Evolutionary conservation across 352 stramenopile species (phyloP), one percentile per base, ranked within the genome.

Genomic region (Phytophthora cryptogea): DNA sequence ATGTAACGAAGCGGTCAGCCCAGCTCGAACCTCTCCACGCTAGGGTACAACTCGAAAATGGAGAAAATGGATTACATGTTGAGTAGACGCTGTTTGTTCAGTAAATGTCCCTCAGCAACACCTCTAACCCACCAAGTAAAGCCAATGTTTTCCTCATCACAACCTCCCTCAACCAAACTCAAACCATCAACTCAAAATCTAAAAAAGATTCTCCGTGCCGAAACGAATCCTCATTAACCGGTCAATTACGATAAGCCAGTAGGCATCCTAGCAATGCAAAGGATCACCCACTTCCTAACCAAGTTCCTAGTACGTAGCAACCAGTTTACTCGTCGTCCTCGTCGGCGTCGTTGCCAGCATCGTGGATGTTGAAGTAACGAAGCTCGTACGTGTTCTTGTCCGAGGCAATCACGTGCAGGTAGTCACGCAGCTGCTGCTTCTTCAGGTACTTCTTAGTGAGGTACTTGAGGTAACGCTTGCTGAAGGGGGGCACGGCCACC

Each of bases 391-490:
- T 99, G 77, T 98, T 95, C 88, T 99, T 99, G 76, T 96, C 95
- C 60, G 88, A 94, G 37, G 97, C 97, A 84, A 99, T 97, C 32
- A 99, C 97, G 79, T 98, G 97, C 47, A 99, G 80, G 84, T 99
- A 99, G 90, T 99, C 97, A 74, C 97, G 95, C 53, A 99, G 83
- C 79, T 99, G 95, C 76, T 99, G 97, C 91, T 99, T 99, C 93
- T 99, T 99, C 69, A 99, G 84, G 94, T 99, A 99, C 88, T 99
- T 99, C 95, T 99, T 99, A 59, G 97, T 98, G 23, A 99, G 75
- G 86, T 99, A 99, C 89, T 99, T 99, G 60, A 96, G 84, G 80
- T 96, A 97, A 68, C 98, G 93, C 90, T 99, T 99, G 50, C 95
- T 98, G 79, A 99, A 99, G 31, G 92, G 88, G 17, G 97, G 80